phyloP scores from a whole-genome alignment of 2,329 filamentous ascomycete genomes.

The Botryotinia convoluta region DNA sequence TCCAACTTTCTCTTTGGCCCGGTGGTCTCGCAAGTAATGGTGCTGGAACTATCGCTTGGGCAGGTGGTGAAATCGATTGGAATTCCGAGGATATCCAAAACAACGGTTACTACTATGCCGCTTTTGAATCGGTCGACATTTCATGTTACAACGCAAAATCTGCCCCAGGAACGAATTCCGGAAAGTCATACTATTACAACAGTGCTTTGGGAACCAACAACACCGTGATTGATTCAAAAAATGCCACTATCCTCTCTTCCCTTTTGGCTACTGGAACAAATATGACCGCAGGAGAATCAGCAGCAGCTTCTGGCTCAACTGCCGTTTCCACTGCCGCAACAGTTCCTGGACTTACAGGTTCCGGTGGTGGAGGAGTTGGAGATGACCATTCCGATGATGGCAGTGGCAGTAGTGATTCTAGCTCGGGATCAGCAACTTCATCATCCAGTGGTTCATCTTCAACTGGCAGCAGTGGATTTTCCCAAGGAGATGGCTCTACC shows the following conservation, averaged over 20 bases:
- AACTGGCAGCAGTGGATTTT: constrained; percentile 35
- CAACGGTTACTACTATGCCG: constrained; percentile 85
- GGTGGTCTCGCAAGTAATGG: constrained; percentile 78
- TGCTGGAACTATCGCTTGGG: constrained; percentile 84
- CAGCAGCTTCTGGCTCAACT: constrained; percentile 37
- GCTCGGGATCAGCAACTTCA: constrained; percentile 24
- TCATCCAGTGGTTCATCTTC: constrained; percentile 26
- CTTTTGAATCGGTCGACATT: constrained; percentile 73
- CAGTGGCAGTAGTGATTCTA: constrained; percentile 7
- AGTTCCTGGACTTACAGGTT: constrained; percentile 55
- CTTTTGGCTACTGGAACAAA: constrained; percentile 79
- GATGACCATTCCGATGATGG: background rate
- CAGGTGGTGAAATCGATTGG: constrained; percentile 90
- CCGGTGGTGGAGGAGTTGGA: constrained; percentile 36
- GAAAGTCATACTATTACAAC: constrained; percentile 74
- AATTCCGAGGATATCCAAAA: constrained; percentile 73
- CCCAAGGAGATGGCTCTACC: constrained; percentile 31
- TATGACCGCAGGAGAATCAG: constrained; percentile 53
- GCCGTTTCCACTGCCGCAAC: constrained; percentile 41
- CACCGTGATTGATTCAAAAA: constrained; percentile 72
- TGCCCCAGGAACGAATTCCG: constrained; percentile 64
- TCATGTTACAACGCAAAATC: constrained; percentile 72
- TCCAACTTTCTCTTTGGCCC: constrained; percentile 96
- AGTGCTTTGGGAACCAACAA: constrained; percentile 65
- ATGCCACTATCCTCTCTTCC: constrained; percentile 72